Evolutionary conservation across 352 stramenopile genomes (phyloP).

Genomic region (Hyphochytrium catenoides): DNA sequence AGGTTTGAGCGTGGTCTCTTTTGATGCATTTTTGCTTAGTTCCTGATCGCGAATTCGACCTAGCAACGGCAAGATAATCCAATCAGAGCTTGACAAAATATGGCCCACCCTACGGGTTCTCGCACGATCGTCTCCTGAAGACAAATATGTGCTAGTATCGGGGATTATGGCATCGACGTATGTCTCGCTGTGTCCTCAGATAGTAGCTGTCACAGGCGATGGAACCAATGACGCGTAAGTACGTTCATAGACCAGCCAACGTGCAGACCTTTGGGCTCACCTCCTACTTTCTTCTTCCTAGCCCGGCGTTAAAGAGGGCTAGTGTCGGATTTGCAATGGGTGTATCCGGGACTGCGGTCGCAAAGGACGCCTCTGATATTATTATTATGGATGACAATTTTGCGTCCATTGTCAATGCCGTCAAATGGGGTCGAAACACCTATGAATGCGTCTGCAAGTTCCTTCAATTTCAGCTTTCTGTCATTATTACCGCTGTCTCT

Average conservation of each 20-base stretch:
- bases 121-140: constrained; percentile 33
- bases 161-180: constrained; percentile 2
- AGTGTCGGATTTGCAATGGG: constrained; percentile 68
- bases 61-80: constrained; percentile 18
- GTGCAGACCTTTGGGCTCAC: no score
- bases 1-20: no score
- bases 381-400: constrained; percentile 76
- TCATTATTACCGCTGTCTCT: constrained; percentile 52
- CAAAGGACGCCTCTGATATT: constrained; percentile 70
- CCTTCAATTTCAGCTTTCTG: constrained; percentile 68
- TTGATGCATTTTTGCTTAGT: no score
- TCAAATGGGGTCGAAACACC: constrained; percentile 58
- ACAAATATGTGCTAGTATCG: constrained; percentile 3
- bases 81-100: constrained; percentile 24
- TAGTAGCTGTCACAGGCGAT: constrained; percentile 75
- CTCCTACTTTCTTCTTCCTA: no score
- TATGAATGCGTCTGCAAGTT: constrained; percentile 76
- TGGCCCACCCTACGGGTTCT: constrained; percentile 27
- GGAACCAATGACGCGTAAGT: constrained; percentile 74
- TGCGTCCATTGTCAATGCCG: constrained; percentile 61
- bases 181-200: constrained; percentile 21
- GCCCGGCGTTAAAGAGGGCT: constrained; percentile 52
- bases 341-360: constrained; percentile 61
- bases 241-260: no score
- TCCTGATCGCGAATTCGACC: no score